Evolutionary conservation across 257 asterid genomes (phyloP).

Genomic region (Solanum chmielewskii): DNA sequence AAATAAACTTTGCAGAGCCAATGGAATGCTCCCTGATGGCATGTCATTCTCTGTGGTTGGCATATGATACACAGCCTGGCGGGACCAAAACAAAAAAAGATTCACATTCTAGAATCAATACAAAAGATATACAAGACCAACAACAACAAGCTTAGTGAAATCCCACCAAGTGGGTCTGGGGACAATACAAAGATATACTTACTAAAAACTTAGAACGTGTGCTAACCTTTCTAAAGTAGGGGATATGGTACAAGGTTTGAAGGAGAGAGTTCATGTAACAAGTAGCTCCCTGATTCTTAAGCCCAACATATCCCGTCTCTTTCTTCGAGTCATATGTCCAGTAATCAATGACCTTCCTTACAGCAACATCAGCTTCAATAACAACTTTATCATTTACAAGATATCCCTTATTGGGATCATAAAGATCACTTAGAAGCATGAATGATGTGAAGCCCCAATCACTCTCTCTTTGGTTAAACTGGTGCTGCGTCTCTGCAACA

Average conservation of each 20-base stretch:
- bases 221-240: slow-evolving; percentile 87
- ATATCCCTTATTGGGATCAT: slow-evolving; percentile 87
- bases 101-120: slow-evolving; percentile 2
- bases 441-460: slow-evolving; percentile 99
- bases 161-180: not conserved
- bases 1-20: slow-evolving; percentile 94
- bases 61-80: slow-evolving; percentile 98
- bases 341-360: slow-evolving; percentile 85
- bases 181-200: not conserved
- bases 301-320: slow-evolving; percentile 96
- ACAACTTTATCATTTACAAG: slow-evolving; percentile 70
- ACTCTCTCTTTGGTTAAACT: slow-evolving; percentile 90
- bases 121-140: not conserved
- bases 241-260: slow-evolving; percentile 90
- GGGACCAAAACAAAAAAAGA: slow-evolving; percentile 9
- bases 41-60: slow-evolving; percentile 98
- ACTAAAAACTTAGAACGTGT: slow-evolving; percentile 3
- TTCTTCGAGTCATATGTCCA: slow-evolving; percentile 96
- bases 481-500: slow-evolving; percentile 85
- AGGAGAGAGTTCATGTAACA: slow-evolving; percentile 97
- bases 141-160: not conserved
- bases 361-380: slow-evolving; percentile 95
- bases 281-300: slow-evolving; percentile 98
- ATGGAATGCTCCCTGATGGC: slow-evolving; percentile 98
- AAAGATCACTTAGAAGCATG: slow-evolving; percentile 89